Evolutionary conservation across 2,329 filamentous ascomycete genomes (phyloP).

Genomic region (Pseudogymnoascus destructans): DNA sequence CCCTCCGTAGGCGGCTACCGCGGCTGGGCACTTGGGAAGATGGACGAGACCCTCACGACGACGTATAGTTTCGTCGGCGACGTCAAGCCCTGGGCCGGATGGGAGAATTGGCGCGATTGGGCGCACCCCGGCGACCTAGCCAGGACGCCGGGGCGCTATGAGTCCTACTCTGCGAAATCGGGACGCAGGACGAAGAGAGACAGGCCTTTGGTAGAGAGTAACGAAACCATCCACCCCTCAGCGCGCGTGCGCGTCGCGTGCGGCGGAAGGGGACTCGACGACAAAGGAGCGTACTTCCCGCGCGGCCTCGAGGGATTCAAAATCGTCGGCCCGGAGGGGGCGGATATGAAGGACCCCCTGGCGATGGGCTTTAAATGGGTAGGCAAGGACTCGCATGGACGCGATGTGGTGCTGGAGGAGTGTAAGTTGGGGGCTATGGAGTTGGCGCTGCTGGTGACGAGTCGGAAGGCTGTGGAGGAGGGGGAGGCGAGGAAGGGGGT

Average conservation of each 20-base stretch:
- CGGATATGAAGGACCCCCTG: conserved; percentile 12
- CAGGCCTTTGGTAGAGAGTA: conserved; percentile 23
- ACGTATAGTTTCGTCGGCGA: conserved; percentile 15
- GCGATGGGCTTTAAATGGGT: conserved; percentile 12
- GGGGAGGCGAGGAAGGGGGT: background rate
- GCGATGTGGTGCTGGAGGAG: conserved; percentile 14
- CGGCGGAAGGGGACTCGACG: conserved; percentile 23
- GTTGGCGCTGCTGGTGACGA: conserved; percentile 8
- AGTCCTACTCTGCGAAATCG: conserved; percentile 25
- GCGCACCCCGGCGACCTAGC: conserved; percentile 10
- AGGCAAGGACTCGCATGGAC: conserved; percentile 14
- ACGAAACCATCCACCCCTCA: conserved; percentile 26
- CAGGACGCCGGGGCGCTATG: conserved; percentile 25
- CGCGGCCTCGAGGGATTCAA: conserved; percentile 2
- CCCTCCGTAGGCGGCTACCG: conserved; percentile 11
- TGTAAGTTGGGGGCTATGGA: conserved; percentile 17
- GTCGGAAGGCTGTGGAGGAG: background rate
- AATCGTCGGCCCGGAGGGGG: background rate
- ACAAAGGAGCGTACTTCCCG: conserved; percentile 14
- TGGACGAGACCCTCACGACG: conserved; percentile 22
- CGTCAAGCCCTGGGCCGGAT: conserved; percentile 10
- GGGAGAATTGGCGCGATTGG: background rate
- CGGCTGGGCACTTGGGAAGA: conserved; percentile 24
- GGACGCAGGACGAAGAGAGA: conserved; percentile 24
- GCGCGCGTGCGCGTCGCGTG: conserved; percentile 21